Evolutionary conservation across 306 rosid genomes (phyloP), one percentile per base, ranked within the genome.

Genomic region (Quercus dentata): DNA sequence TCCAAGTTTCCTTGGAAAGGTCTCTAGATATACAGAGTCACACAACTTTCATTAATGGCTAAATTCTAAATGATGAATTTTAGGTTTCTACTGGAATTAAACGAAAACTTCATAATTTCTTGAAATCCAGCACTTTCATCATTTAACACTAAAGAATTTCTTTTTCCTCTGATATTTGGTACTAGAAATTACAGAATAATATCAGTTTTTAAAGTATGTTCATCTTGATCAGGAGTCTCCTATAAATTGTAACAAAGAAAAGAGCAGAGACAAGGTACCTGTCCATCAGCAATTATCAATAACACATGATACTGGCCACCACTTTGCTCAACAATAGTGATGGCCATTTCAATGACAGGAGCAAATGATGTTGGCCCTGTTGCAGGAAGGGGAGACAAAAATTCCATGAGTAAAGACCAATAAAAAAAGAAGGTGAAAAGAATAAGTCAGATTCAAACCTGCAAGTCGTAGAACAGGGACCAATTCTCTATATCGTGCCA

Each of bases 341-440:
- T 88, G 69, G 92, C 99, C 99, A 93, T 95, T 90, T 95, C 99
- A 75, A 95, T 74, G 56, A 92, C 44, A 1, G 98, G 99, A 44
- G 97, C 98, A 85, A 95, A 95, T 69, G 99, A 95, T 67, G 99
- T 95, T 44, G 99, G 99, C 30, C 99, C 99, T 95, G 89, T 70
- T 21, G 72, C 57, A 57, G 65, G 25, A 8, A 63, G 30, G 81
- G 73, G 25, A 44, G 18, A 23, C 69, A 71, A 72, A 86, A 78
- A 61, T 31, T 49, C 73, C 71, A 65, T 77, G 76, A 74, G 67
- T 38, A 77, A 73, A 23, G 25, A 74, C 17, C 64, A 68, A 73
- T 46, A 64, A 20, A 23, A 59, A 78, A 68, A n/a, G 27, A n/a
- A 17, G 62, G 41, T 69, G 65, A 44, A n/a, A 82, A 30, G 68